A percentile compares a stretch with the other conserved stretches of the same genome.
These are phyloP conservation scores for Fusarium ambrosium DNA, from an alignment of 2,329 filamentous ascomycete genomes.

Conservation along the genomic window DNA sequence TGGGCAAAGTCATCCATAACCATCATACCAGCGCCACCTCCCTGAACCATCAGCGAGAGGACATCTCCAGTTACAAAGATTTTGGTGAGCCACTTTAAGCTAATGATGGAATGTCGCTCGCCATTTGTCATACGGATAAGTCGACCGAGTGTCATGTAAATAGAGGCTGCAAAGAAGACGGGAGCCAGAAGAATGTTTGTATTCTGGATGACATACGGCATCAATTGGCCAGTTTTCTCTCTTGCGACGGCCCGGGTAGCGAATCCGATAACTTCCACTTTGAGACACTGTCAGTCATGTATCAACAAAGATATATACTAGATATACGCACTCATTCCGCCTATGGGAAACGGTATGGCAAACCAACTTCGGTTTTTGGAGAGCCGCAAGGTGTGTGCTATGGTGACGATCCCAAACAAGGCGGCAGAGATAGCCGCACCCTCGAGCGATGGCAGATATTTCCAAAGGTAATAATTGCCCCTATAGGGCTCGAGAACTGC, in stretches of 20 bases:
- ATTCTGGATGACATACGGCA: background rate
- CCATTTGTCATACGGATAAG: background rate
- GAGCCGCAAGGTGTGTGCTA: background rate
- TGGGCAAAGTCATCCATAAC: background rate
- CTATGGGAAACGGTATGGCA: background rate
- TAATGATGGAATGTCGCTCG: background rate
- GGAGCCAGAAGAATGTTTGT: background rate
- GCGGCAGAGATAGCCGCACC: background rate
- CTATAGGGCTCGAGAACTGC: background rate
- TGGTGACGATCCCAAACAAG: background rate
- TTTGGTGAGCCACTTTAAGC: background rate
- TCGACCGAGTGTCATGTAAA: background rate
- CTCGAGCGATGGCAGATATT: background rate
- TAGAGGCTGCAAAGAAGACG: background rate
- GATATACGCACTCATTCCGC: background rate
- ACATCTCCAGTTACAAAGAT: background rate
- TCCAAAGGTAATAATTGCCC: background rate
- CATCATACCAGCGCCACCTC: background rate
- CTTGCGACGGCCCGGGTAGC: background rate
- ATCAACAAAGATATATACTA: background rate
- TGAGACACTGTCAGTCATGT: background rate
- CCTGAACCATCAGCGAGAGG: background rate
- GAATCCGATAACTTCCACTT: background rate
- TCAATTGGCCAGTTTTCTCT: background rate
- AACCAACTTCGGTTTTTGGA: background rate